These are phyloP conservation scores for Talaromyces nanjingensis DNA, from an alignment of 495 filamentous ascomycete genomes.

Conservation along the genomic window DNA sequence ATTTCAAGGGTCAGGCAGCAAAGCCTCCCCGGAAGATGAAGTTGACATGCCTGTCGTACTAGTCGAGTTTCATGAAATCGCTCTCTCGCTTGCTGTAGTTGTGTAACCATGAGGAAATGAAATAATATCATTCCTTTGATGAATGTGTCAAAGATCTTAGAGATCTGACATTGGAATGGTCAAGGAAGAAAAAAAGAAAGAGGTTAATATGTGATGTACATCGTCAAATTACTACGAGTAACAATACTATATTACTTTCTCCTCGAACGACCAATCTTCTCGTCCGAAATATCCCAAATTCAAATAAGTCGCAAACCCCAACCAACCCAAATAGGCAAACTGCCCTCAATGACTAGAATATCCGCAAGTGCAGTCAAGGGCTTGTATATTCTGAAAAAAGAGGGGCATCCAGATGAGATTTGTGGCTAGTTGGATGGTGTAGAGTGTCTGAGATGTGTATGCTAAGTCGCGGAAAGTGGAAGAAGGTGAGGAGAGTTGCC, in stretches of 20 bases:
- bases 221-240: neutral
- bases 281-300: conserved; percentile 44
- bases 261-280: conserved; percentile 41
- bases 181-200: too few species aligned
- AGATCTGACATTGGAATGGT: too few species aligned
- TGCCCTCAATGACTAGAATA: conserved; percentile 62
- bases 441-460: conserved; percentile 48
- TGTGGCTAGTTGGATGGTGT: conserved; percentile 79
- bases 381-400: conserved; percentile 65
- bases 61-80: neutral
- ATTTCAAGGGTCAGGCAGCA: neutral
- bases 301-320: conserved; percentile 78
- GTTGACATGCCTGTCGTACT: neutral
- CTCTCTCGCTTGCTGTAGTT: neutral
- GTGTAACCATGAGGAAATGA: neutral
- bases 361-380: conserved; percentile 70
- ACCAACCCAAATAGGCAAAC: conserved; percentile 77
- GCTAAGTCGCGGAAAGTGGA: conserved; percentile 20
- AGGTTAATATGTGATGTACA: too few species aligned
- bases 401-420: conserved; percentile 92
- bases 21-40: neutral
- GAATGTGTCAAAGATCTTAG: neutral
- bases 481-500: conserved; percentile 48
- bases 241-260: conserved; percentile 11
- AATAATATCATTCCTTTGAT: neutral